Base-by-base conservation (phyloP, 148 eudicot genomes). In the Camellia granthamiana region DNA sequence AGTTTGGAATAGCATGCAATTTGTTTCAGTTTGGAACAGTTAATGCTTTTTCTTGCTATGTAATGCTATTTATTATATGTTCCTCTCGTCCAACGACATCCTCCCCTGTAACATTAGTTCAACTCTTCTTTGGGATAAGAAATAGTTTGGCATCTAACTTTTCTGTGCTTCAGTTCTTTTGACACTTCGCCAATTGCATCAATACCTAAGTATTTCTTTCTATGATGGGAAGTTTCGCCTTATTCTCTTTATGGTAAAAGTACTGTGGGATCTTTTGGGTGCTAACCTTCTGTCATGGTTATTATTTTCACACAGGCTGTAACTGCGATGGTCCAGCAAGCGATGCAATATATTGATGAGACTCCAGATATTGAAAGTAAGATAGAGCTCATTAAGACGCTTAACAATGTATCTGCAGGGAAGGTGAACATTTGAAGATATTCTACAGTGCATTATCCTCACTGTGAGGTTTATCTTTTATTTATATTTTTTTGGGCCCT, bases 251-350 rank as follows among this genome's bases (percentile, higher is more conserved):
- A 4, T 66, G 21, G 54, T n/a, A 52, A 1, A 7, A 51, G 23
- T 41, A 52, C 3, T 18, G 15, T 78, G 46, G 52, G 64, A 51
- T 8, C 7, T 54, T 69, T 78, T 78, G 7, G 3, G 43, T 5
- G 6, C 23, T 30, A 69, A 13, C 8, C 23, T 30, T 67, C 54
- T 68, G 72, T 68, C 14, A 18, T 78, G 80, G 61, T 69, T 83
- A 9, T 11, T 80, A n/a, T 76, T 64, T 81, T 77, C 21, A 63
- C 46, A 14, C 84, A 93, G 99, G 95, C 92, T 78, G 93, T 92
- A 75, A 91, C 94, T 80, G 94, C 99, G 12, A 93, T 95, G 97
- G 99, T 95, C 84, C 94, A 92, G 83, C 97, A 89, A 86, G 97
- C 97, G 58, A 93, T 95, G 94, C 89, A 88, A 67, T 93, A 92